Evolutionary conservation across 2,329 filamentous ascomycete genomes (phyloP), one percentile per base, ranked within the genome.

Genomic region (Phialocephala sp.): DNA sequence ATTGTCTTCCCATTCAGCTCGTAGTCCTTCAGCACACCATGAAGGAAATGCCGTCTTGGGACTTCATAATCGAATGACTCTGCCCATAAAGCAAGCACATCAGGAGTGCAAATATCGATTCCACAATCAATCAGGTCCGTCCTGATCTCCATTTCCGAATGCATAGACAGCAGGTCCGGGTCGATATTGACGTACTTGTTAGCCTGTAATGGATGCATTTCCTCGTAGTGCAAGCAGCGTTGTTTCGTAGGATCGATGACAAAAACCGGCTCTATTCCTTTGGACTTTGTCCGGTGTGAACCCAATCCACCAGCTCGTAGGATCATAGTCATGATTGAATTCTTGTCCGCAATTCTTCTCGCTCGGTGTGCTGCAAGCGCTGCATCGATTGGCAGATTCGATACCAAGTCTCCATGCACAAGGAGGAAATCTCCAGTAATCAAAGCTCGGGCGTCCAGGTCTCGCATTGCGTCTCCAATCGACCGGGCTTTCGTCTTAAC

Each of bases 1-100:
- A 99, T 92, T n/a, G 93, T 93, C 81, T 98, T 97, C 66, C 94
- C 94, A 77, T 98, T 98, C 64, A 98, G 83, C 76, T 99, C 95
- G 81, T 93, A 97, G 77, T 99, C 95, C 80, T 97, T 97, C 62
- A 99, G 81, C 1, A 98, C 93, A 66, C 94, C 94, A 76, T 94
- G 92, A 41, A 99, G 80, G 73, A 97, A 97, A 74, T 97, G 93
- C 73, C 90, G 90, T 62, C 94, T 87, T 1, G 94, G 93, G 8
- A 93, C 85, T 77, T 97, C 93, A 77, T 97, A 98, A 77, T 99
- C 94, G 74, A 98, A 99, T 76, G 94, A 97, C 79, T 99, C 95
- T 9, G 93, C 95, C 92, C 95, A 99, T 64, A 98, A 81, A 8
- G 94, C 94, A 52, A 98, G 85, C 9, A 97, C 94, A 75, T 98